These are phyloP conservation scores for Plantago lanceolata DNA, from an alignment of 305 asterid genomes.

Conservation along the genomic window DNA sequence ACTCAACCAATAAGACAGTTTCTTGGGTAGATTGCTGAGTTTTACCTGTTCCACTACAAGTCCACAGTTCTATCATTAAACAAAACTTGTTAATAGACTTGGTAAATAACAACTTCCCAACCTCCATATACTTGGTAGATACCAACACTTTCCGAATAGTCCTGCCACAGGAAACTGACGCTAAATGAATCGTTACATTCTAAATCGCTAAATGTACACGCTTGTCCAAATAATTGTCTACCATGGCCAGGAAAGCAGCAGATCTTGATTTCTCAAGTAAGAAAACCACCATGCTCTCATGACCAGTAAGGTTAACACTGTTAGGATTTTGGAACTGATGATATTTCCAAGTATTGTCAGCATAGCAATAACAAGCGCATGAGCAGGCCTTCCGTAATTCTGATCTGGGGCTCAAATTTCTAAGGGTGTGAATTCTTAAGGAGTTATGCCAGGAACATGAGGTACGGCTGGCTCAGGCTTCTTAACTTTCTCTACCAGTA, in stretches of 20 bases:
- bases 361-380: background rate
- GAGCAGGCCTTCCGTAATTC: conserved; percentile 9
- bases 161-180: background rate
- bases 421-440: conserved; percentile 29
- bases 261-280: conserved; percentile 1
- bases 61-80: conserved; percentile 28
- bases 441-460: conserved; percentile 69
- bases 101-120: conserved; percentile 8
- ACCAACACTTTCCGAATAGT: background rate
- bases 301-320: background rate
- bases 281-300: conserved; percentile 2
- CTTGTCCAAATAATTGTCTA: background rate
- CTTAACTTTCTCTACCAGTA: conserved; percentile 70
- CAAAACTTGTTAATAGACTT: conserved; percentile 16
- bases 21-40: conserved; percentile 25
- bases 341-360: background rate
- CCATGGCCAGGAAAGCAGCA: background rate
- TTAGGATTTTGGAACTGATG: conserved; percentile 1
- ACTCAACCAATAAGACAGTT: background rate
- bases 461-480: conserved; percentile 60
- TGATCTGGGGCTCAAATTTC: conserved; percentile 7
- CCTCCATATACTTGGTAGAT: background rate
- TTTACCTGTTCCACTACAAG: conserved; percentile 22
- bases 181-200: background rate
- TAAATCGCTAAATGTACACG: background rate